Evolutionary conservation across 169 alveolate species (phyloP).

Genomic region (Eimeria praecox): DNA sequence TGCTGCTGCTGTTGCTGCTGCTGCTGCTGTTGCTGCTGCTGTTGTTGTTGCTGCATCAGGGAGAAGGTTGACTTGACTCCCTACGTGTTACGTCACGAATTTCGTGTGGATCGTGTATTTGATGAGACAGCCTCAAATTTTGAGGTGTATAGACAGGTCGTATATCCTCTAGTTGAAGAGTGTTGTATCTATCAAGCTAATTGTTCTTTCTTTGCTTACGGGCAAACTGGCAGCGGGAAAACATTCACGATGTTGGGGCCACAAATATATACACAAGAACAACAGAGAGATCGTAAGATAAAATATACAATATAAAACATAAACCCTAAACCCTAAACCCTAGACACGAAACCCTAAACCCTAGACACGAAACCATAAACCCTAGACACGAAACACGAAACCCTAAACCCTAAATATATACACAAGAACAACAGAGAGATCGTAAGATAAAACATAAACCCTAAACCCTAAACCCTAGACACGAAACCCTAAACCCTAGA

Average conservation of each 20-base stretch:
- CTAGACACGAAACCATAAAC: no score
- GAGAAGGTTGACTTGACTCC: conserved; percentile 80
- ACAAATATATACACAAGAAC: no score
- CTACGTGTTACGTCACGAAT: conserved; percentile 91
- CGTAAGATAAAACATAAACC: no score
- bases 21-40: neutral
- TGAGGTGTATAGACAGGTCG: conserved; percentile 84
- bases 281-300: no score
- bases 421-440: no score
- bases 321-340: conserved; percentile 18
- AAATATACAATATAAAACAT: no score
- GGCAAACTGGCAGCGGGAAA: conserved; percentile 92
- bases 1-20: conserved; percentile 24
- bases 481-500: neutral
- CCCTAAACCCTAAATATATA: no score
- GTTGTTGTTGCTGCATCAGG: conserved; percentile 51
- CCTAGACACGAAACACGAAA: neutral
- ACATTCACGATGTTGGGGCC: conserved; percentile 93
- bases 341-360: no score
- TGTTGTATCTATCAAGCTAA: conserved; percentile 86
- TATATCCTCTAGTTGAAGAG: conserved; percentile 87
- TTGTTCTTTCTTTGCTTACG: conserved; percentile 93
- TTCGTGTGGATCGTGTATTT: conserved; percentile 90
- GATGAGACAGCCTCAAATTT: conserved; percentile 87
- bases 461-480: conserved; percentile 18